Evolutionary conservation across 306 rosid genomes (phyloP), one percentile per base, ranked within the genome.

Genomic region (Herpetospermum pedunculosum): DNA sequence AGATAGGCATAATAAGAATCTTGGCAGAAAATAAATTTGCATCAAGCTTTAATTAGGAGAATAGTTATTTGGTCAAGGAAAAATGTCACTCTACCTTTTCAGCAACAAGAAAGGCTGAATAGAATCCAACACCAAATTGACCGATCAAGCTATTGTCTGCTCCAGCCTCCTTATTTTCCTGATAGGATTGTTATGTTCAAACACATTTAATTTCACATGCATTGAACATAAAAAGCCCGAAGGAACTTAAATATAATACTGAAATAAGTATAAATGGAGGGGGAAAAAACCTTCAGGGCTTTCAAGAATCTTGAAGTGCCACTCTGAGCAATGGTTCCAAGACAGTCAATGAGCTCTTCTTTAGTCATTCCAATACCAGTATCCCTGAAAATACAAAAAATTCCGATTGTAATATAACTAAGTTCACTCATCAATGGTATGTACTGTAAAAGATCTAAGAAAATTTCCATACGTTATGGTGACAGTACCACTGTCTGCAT

Each of bases 311-410:
- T 95, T 72, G 97, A 95, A 72, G 99, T 95, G n/a, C 99, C 99
- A 88, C 99, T 95, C 84, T 95, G 97, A 63, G 99, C 97, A 77
- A 91, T 95, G 72, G 99, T 95, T 81, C 99, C 99, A 74, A 95
- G 99, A 80, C 97, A 95, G 60, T 95, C 99, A 77, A 91, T 84
- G 30, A 95, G 96, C 79, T 88, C 94, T 62, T 95, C 96, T 81
- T 88, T 91, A 25, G 92, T 89, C 97, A 95, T 95, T 82, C 99
- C 97, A 83, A 95, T 89, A 63, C 99, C 99, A 80, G 97, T 87
- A 79, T 95, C 99, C 28, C 97, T 91, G 67, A 46, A 79, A 65
- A 55, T 16, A 38, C 73, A 50, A 40, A 76, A 29, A 26, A 26
- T 0, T 0, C 9, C 28, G 32, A 46, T 46, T 70, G 4, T 47